phyloP scores from a whole-genome alignment of 1,139 yeast genomes.

The Geotrichum bryndzae region DNA sequence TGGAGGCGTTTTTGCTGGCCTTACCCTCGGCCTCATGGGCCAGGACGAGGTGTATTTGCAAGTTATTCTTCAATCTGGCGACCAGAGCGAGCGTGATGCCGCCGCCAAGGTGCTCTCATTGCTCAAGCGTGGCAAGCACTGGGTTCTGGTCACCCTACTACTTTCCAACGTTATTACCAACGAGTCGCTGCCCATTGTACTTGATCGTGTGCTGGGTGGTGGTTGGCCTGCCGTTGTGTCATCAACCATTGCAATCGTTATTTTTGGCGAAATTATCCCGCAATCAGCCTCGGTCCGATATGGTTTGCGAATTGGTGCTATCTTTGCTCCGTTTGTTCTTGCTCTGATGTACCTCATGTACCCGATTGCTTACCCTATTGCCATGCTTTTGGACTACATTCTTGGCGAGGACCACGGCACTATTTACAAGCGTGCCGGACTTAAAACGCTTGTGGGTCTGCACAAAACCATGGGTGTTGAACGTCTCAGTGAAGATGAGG shows the following conservation, averaged over 20 bases:
- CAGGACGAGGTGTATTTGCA: constrained; percentile 83
- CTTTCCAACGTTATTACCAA: constrained; percentile 82
- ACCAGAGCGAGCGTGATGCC: constrained; percentile 51
- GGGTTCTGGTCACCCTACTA: constrained; percentile 91
- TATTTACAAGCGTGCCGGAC: constrained; percentile 84
- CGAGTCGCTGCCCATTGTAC: constrained; percentile 89
- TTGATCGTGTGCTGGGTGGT: constrained; percentile 89
- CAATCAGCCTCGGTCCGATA: constrained; percentile 89
- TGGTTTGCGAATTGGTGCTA: constrained; percentile 87
- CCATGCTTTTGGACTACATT: constrained; percentile 68
- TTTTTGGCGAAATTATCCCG: constrained; percentile 95
- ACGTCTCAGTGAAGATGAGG: constrained; percentile 86
- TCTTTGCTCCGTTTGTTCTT: constrained; percentile 83
- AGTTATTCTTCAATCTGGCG: constrained; percentile 45
- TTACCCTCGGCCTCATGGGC: constrained; percentile 93
- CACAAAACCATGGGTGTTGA: constrained; percentile 89
- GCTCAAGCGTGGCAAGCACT: constrained; percentile 83
- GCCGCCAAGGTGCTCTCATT: constrained; percentile 71
- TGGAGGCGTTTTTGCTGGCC: constrained; percentile 95
- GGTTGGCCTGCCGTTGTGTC: constrained; percentile 97
- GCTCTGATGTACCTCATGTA: constrained; percentile 82
- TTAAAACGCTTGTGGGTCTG: constrained; percentile 85
- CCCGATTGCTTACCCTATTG: constrained; percentile 90
- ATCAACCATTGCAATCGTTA: constrained; percentile 85
- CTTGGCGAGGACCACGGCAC: constrained; percentile 97